phyloP scores from a whole-genome alignment of 306 rosid genomes.

The Cucurbita moschata region DNA sequence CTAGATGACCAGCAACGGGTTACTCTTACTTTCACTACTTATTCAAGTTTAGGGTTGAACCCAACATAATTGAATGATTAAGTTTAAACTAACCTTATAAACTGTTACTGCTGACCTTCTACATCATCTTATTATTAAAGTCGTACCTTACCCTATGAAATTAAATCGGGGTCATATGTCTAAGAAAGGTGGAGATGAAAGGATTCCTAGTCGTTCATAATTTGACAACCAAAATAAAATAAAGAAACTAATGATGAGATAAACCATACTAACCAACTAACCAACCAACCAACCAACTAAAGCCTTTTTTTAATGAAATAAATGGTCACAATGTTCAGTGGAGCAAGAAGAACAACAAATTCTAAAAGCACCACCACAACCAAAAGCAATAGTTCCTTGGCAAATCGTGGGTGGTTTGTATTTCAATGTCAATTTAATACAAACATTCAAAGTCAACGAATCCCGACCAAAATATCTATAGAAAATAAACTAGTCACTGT shows the following conservation, averaged over 20 bases:
- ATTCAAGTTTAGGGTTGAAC: no score
- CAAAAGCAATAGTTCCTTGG: neutral
- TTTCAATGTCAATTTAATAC: neutral
- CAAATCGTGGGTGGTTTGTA: neutral
- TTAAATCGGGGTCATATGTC: neutral
- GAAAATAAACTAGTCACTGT: neutral
- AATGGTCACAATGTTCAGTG: neutral
- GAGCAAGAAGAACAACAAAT: neutral
- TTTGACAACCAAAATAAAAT: neutral
- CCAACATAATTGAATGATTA: no score
- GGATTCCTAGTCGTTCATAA: neutral
- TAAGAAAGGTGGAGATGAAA: neutral
- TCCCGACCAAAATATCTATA: neutral
- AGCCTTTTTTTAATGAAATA: neutral
- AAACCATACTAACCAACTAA: neutral
- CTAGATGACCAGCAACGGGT: no score
- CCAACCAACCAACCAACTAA: neutral
- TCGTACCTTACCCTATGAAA: neutral
- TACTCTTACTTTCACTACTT: no score
- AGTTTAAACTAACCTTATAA: neutral
- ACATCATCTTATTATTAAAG: neutral
- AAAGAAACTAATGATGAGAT: neutral
- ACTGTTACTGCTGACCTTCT: neutral
- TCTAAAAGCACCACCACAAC: neutral
- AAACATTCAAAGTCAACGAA: conserved; percentile 3